Evolutionary conservation across 306 rosid genomes (phyloP).

Genomic region (Cucumis hystrix): DNA sequence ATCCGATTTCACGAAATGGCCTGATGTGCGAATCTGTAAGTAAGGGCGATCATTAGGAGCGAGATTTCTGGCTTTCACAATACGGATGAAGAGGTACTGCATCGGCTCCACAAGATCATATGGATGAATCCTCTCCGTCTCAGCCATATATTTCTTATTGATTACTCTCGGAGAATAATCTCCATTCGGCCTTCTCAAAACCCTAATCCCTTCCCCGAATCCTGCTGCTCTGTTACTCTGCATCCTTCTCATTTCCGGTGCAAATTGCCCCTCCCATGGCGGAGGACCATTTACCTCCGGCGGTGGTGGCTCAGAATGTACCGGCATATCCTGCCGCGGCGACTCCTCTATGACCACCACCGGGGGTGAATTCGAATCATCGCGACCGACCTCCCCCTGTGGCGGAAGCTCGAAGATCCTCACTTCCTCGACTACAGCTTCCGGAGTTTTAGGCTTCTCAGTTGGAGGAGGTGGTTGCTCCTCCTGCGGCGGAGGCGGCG

Average conservation of each 20-base stretch:
- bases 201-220: conserved; percentile 43
- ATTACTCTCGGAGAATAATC: conserved; percentile 65
- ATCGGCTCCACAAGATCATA: conserved; percentile 80
- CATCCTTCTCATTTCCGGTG: conserved; percentile 56
- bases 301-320: conserved; percentile 23
- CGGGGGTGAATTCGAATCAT: conserved; percentile 32
- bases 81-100: conserved; percentile 62
- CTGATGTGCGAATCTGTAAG: conserved; percentile 41
- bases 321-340: conserved; percentile 40
- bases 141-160: conserved; percentile 15
- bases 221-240: conserved; percentile 25
- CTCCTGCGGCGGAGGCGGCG: conserved; percentile 19
- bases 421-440: conserved; percentile 34
- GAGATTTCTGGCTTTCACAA: conserved; percentile 65
- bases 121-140: conserved; percentile 53
- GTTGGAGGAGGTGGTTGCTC: conserved; percentile 11
- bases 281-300: conserved; percentile 19
- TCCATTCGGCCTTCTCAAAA: conserved; percentile 39
- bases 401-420: conserved; percentile 29
- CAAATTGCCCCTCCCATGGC: conserved; percentile 26
- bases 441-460: conserved; percentile 28
- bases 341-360: conserved; percentile 43
- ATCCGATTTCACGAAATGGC: conserved; percentile 31
- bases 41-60: conserved; percentile 36
- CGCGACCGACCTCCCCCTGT: conserved; percentile 21